A percentile compares a stretch with the other conserved stretches of the same genome.
These are phyloP conservation scores for Yueomyces sinensis DNA, from an alignment of 805 yeast species.

Conservation along the genomic window DNA sequence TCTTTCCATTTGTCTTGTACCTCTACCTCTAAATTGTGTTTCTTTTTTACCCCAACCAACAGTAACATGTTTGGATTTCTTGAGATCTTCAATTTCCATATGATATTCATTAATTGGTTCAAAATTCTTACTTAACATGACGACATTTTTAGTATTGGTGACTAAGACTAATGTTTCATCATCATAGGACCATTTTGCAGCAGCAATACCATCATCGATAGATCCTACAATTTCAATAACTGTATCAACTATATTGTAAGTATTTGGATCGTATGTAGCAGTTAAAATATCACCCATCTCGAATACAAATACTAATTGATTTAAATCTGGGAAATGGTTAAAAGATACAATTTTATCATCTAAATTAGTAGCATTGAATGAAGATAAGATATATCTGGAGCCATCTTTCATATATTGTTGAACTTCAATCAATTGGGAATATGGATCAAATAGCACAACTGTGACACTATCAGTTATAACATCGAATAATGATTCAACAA, in stretches of 20 bases:
- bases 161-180: slow-evolving; percentile 71
- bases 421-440: slow-evolving; percentile 51
- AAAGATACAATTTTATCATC: slow-evolving; percentile 38
- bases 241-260: slow-evolving; percentile 37
- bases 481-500: slow-evolving; percentile 40
- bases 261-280: slow-evolving; percentile 43
- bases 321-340: slow-evolving; percentile 56
- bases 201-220: slow-evolving; percentile 58
- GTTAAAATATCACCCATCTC: slow-evolving; percentile 62
- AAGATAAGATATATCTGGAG: slow-evolving; percentile 40
- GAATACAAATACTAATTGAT: slow-evolving; percentile 53
- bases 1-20: slow-evolving; percentile 70
- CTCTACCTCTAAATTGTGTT: slow-evolving; percentile 92
- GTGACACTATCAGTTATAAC: slow-evolving; percentile 63
- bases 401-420: slow-evolving; percentile 65
- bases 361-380: slow-evolving; percentile 36
- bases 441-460: slow-evolving; percentile 43
- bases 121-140: slow-evolving; percentile 59
- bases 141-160: slow-evolving; percentile 45
- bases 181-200: slow-evolving; percentile 83
- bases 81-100: slow-evolving; percentile 48
- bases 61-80: slow-evolving; percentile 67
- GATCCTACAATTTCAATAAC: slow-evolving; percentile 67
- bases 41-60: slow-evolving; percentile 99
- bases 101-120: slow-evolving; percentile 64